These are phyloP conservation scores for Myxozyma mucilagina DNA, from an alignment of 805 yeast species.

Conservation along the genomic window DNA sequence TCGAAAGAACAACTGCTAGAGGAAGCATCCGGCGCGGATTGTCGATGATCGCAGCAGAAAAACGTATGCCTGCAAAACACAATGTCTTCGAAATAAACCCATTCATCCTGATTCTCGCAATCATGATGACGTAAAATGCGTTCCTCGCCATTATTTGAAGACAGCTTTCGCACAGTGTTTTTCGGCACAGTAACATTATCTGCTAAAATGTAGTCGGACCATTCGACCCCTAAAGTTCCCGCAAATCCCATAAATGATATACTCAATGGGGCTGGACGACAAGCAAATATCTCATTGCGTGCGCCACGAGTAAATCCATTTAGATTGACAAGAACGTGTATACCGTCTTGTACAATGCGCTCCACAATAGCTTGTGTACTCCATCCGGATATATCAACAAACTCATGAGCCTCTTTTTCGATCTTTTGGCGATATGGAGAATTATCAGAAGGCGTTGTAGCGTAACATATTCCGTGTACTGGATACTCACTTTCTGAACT, in stretches of 20 bases:
- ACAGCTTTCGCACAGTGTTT: constrained; percentile 3
- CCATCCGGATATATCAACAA: constrained; percentile 36
- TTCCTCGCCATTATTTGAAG: not conserved
- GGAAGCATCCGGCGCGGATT: constrained; percentile 36
- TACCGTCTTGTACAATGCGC: constrained; percentile 36
- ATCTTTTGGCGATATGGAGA: constrained; percentile 36
- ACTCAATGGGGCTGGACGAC: constrained; percentile 40
- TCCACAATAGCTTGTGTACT: constrained; percentile 35
- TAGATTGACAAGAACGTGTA: constrained; percentile 40
- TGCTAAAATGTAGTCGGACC: constrained; percentile 39
- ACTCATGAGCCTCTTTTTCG: constrained; percentile 34
- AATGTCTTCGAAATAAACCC: constrained; percentile 37
- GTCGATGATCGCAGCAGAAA: constrained; percentile 42
- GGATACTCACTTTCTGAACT: constrained; percentile 14
- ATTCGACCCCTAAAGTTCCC: constrained; percentile 39
- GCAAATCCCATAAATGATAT: constrained; percentile 42
- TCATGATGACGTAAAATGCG: constrained; percentile 22
- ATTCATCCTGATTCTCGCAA: constrained; percentile 11
- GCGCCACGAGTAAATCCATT: constrained; percentile 43
- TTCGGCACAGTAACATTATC: constrained; percentile 34
- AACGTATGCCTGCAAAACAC: constrained; percentile 38
- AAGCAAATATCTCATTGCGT: constrained; percentile 40
- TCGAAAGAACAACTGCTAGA: not conserved
- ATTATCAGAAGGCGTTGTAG: constrained; percentile 37
- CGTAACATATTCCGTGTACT: constrained; percentile 38